These are phyloP conservation scores for Schoenoplectus triqueter DNA, from an alignment of 202 grass and related monocot genomes.

Conservation along the genomic window DNA sequence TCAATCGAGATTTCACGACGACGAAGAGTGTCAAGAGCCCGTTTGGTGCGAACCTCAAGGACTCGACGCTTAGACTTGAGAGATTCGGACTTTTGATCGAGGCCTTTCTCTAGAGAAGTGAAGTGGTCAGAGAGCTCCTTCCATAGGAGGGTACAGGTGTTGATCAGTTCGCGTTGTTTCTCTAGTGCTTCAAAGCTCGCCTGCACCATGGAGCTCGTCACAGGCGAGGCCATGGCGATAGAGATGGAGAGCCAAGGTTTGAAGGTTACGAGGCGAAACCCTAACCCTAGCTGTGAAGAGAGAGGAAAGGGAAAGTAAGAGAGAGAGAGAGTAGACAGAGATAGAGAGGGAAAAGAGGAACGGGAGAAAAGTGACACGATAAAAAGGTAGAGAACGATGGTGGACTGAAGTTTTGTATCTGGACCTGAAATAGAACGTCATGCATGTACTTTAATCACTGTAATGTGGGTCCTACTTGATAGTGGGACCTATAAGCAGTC, in stretches of 20 bases:
- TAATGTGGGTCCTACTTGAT: background rate
- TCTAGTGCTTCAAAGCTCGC: conserved; percentile 83
- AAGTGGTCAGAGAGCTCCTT: conserved; percentile 92
- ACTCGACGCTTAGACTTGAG: conserved; percentile 59
- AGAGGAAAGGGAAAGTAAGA: conserved; percentile 25
- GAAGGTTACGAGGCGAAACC: conserved; percentile 47
- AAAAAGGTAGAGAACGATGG: conserved; percentile 30
- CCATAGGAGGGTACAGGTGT: conserved; percentile 74
- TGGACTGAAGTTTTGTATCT: background rate
- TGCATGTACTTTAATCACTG: background rate
- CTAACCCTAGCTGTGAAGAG: conserved; percentile 39
- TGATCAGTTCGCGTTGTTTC: conserved; percentile 77
- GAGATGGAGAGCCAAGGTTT: conserved; percentile 27
- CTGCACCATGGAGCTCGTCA: conserved; percentile 51
- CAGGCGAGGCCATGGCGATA: conserved; percentile 24
- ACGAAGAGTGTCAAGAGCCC: conserved; percentile 57
- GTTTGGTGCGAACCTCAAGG: conserved; percentile 55
- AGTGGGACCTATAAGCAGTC: background rate
- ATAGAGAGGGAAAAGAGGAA: conserved; percentile 32
- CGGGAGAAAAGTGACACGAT: background rate
- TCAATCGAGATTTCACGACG: conserved; percentile 70
- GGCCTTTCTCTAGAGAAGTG: conserved; percentile 63
- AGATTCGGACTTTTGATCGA: conserved; percentile 54
- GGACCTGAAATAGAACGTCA: background rate
- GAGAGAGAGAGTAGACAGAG: conserved; percentile 19